These are phyloP conservation scores for Lachancea thermotolerans DNA, from an alignment of 805 yeast genomes.

Conservation along the genomic window DNA sequence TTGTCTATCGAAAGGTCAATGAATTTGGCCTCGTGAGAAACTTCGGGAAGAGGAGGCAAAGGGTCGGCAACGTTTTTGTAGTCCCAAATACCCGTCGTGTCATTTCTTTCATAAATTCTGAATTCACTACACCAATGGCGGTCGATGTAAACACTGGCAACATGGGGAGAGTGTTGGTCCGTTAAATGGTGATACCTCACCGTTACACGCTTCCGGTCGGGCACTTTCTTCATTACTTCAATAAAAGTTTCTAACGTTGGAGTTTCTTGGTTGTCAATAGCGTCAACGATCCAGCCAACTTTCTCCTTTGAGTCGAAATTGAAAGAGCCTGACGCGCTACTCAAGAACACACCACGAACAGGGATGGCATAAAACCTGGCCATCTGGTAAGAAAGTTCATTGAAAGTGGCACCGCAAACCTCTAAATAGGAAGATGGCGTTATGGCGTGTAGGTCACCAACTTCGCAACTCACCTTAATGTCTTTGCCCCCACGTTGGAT, in stretches of 20 bases:
- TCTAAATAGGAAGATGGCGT: slow-evolving; percentile 78
- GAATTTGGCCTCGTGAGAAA: slow-evolving; percentile 61
- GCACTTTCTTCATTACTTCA: slow-evolving; percentile 68
- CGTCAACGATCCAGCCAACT: slow-evolving; percentile 75
- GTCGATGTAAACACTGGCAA: slow-evolving; percentile 64
- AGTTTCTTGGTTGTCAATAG: slow-evolving; percentile 67
- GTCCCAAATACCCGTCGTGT: slow-evolving; percentile 53
- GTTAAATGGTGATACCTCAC: slow-evolving; percentile 69
- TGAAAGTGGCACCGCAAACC: slow-evolving; percentile 82
- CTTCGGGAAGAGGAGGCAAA: slow-evolving; percentile 43
- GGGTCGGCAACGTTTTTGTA: slow-evolving; percentile 47
- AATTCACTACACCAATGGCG: slow-evolving; percentile 80
- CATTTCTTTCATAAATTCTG: slow-evolving; percentile 59
- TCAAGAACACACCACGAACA: slow-evolving; percentile 74
- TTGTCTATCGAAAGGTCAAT: slow-evolving; percentile 60
- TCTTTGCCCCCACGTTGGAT: slow-evolving; percentile 72
- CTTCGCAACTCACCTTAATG: slow-evolving; percentile 41
- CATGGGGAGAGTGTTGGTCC: slow-evolving; percentile 68
- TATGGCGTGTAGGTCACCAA: slow-evolving; percentile 72
- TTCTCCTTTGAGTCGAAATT: slow-evolving; percentile 50
- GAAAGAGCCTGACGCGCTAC: slow-evolving; percentile 74
- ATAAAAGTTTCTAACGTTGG: slow-evolving; percentile 71
- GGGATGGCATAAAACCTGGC: slow-evolving; percentile 82
- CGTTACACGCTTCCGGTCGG: slow-evolving; percentile 62
- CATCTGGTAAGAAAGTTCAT: slow-evolving; percentile 79